Evolutionary conservation across 1,139 yeast species (phyloP).

Genomic region (Pichia sp.): DNA sequence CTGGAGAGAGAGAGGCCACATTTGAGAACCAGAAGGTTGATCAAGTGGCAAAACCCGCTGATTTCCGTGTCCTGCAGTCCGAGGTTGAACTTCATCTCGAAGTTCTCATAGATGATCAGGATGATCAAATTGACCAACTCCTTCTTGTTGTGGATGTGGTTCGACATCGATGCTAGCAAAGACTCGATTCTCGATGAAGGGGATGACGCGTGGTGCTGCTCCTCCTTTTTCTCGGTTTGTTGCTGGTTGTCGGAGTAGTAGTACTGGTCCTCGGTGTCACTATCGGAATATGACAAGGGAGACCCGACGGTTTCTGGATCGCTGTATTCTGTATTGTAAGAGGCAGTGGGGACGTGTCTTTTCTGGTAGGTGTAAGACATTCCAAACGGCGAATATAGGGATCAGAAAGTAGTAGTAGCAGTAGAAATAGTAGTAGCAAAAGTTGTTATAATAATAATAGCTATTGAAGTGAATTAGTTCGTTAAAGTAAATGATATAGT

Average conservation of each 20-base stretch:
- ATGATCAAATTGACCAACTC: slow-evolving; percentile 8
- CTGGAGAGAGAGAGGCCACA: slow-evolving; percentile 10
- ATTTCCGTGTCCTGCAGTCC: not conserved
- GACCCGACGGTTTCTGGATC: not conserved
- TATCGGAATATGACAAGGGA: slow-evolving; percentile 5
- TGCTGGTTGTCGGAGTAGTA: not conserved
- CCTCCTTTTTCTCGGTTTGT: not conserved
- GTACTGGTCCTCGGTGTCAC: not conserved
- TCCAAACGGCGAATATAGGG: not conserved
- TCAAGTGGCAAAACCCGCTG: not conserved
- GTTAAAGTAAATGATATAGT: not conserved
- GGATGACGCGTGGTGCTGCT: not conserved
- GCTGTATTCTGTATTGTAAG: not conserved
- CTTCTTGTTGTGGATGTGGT: slow-evolving; percentile 3
- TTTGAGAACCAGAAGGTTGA: slow-evolving; percentile 9
- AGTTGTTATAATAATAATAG: not conserved
- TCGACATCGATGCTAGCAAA: not conserved
- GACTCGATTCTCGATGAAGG: not conserved
- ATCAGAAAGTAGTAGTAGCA: not conserved
- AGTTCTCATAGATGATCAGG: slow-evolving; percentile 1
- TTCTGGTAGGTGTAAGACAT: slow-evolving; percentile 1
- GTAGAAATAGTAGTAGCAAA: not conserved
- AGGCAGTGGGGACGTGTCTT: not conserved
- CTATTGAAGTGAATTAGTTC: not conserved
- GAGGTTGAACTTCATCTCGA: slow-evolving; percentile 3